phyloP scores from a whole-genome alignment of 768 basidiomycete species.

The Naganishia antarctica region DNA sequence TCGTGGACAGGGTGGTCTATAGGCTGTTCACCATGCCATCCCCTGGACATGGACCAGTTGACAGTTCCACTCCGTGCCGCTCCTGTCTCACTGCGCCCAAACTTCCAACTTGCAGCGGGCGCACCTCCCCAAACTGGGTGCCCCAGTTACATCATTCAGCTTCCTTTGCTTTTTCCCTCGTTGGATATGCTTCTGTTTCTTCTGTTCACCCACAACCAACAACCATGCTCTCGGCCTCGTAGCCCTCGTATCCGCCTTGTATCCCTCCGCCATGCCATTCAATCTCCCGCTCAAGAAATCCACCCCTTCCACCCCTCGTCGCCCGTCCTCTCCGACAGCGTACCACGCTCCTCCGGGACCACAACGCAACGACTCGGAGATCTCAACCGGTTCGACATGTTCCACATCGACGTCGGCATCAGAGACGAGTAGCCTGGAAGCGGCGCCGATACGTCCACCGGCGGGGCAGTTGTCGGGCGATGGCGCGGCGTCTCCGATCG shows the following conservation, averaged over 20 bases:
- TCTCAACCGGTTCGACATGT: not conserved
- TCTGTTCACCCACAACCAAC: no score
- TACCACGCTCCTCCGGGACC: not conserved
- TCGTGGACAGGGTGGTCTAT: no score
- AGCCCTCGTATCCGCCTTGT: not conserved
- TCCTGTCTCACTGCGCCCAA: no score
- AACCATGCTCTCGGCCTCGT: no score
- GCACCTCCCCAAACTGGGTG: no score
- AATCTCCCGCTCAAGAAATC: slow-evolving; percentile 17
- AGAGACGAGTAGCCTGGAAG: slow-evolving; percentile 41
- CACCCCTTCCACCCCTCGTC: not conserved
- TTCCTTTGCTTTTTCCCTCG: no score
- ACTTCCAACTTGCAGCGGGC: no score
- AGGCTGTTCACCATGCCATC: no score
- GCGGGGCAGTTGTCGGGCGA: slow-evolving; percentile 37
- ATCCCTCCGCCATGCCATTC: slow-evolving; percentile 5
- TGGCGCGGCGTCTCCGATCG: slow-evolving; percentile 9
- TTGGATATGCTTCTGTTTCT: no score
- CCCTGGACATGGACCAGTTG: no score
- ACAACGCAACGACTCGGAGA: not conserved
- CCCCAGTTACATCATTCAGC: no score
- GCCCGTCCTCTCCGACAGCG: not conserved
- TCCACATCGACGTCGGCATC: slow-evolving; percentile 6
- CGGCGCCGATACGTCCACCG: slow-evolving; percentile 46
- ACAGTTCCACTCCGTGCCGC: no score